Evolutionary conservation across 1,139 yeast species (phyloP).

Genomic region (Scheffersomyces parashehatae): DNA sequence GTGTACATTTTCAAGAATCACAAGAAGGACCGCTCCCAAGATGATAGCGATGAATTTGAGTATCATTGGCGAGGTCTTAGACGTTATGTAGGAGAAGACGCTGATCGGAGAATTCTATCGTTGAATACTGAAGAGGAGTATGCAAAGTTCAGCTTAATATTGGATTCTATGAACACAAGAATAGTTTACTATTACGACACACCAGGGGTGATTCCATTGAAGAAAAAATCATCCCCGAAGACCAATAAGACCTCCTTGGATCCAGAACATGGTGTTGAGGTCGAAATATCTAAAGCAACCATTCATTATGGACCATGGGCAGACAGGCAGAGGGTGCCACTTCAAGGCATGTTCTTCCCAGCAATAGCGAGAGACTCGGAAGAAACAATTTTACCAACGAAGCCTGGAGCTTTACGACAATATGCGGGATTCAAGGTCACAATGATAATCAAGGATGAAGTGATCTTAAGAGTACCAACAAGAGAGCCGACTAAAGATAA

Average conservation of each 20-base stretch:
- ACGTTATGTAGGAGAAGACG: constrained; percentile 41
- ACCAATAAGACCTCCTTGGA: constrained; percentile 12
- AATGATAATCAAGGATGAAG: constrained; percentile 60
- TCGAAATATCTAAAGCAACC: constrained; percentile 62
- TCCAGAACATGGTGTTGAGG: constrained; percentile 69
- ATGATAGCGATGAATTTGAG: constrained; percentile 8
- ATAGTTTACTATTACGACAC: constrained; percentile 67
- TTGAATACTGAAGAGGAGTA: constrained; percentile 59
- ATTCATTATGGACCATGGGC: constrained; percentile 96
- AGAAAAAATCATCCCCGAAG: constrained; percentile 1
- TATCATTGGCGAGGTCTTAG: constrained; percentile 42
- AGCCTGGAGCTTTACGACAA: constrained; percentile 53
- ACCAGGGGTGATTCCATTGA: constrained; percentile 60
- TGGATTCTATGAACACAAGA: constrained; percentile 61
- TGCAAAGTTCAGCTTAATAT: constrained; percentile 73
- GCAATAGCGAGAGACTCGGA: constrained; percentile 57
- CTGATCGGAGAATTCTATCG: constrained; percentile 33
- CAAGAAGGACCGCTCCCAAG: constrained; percentile 5
- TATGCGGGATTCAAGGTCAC: constrained; percentile 58
- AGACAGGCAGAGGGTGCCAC: constrained; percentile 71
- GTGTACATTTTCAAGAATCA: background rate
- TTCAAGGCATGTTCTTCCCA: constrained; percentile 73
- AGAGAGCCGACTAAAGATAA: constrained; percentile 81
- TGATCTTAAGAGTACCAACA: constrained; percentile 76
- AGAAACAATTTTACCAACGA: constrained; percentile 38